Evolutionary conservation across 2,329 filamentous ascomycete species (phyloP).

Genomic region (Metarhizium anisopliae): DNA sequence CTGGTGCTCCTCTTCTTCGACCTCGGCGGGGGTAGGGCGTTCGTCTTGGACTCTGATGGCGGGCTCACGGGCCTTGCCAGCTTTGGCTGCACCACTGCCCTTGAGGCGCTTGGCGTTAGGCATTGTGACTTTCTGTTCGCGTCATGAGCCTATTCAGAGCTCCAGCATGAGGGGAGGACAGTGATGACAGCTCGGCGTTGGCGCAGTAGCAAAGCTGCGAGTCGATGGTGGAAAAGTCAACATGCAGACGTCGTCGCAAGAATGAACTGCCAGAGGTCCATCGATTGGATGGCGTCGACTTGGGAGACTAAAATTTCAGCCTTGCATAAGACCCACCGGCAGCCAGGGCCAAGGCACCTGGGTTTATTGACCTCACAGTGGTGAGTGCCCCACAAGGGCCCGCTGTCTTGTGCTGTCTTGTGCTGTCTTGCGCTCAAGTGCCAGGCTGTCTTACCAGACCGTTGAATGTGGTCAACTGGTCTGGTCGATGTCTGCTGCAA

Average conservation of each 20-base stretch:
- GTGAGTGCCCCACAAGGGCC: not conserved
- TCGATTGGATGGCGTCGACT: not conserved
- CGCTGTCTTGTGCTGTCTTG: not conserved
- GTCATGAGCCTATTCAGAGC: slow-evolving; percentile 3
- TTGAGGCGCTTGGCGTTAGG: slow-evolving; percentile 52
- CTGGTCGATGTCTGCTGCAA: too few relatives aligned
- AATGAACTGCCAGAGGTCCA: not conserved
- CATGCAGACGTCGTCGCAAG: not conserved
- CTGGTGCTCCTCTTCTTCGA: slow-evolving; percentile 61
- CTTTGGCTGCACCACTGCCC: slow-evolving; percentile 37
- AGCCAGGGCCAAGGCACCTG: not conserved
- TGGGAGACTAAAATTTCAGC: slow-evolving; percentile 13
- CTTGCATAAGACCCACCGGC: slow-evolving; percentile 11
- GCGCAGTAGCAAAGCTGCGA: not conserved
- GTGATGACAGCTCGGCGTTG: not conserved
- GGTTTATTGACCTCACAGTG: not conserved
- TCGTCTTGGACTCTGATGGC: slow-evolving; percentile 30
- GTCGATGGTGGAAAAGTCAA: not conserved
- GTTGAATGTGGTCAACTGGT: too few relatives aligned
- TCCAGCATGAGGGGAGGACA: not conserved
- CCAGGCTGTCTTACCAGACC: too few relatives aligned
- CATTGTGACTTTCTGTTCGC: slow-evolving; percentile 27
- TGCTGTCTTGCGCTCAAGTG: not conserved
- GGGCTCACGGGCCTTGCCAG: slow-evolving; percentile 22
- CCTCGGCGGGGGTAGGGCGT: slow-evolving; percentile 50